Evolutionary conservation across 2,329 filamentous ascomycete species (phyloP), one percentile per base, ranked within the genome.

Genomic region (Fusarium hostae): DNA sequence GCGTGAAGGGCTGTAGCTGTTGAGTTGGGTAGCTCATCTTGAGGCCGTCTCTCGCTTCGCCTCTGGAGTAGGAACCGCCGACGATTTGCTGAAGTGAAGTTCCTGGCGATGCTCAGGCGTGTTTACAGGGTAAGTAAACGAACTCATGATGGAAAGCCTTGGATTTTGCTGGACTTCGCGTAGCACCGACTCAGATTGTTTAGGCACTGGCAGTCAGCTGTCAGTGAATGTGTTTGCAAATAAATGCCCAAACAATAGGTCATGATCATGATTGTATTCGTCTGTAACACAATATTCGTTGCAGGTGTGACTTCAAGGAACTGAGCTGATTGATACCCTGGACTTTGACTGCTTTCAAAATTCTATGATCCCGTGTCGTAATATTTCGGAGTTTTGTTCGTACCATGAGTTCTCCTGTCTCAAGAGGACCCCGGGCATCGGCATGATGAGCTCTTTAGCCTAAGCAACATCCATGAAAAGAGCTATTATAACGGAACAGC

Each of bases 1-100:
- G 59, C 32, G 71, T 76, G 15, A 65, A 65, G 13, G 75, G 74
- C 48, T 75, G 63, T 5, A 74, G 68, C 20, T 70, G 65, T 43
- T 70, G 68, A 7, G 62, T 61, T 9, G 66, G 59, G n/a, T 68
- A 66, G 40, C 70, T 71, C 66, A 77, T 74, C 10, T n/a, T 48
- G 52, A 2, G n/a, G 37, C 6, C n/a, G 18, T 15, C n/a, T 34
- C 20, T 24, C n/a, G 28, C 4, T 43, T 28, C 37, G 4, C 20
- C 16, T 12, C 18, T 15, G 12, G 26, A 11, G 10, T 39, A 44
- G 24, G 45, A 64, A 64, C 34, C 39, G 35, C 15, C 18, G 20
- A 32, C 9, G 28, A 1, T 30, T 26, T 40, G 61, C 4, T 22
- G 20, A 20, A 28, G 22, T 35, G 37, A 35, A 52, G 22, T 2